Conservation (phyloP, 2,329 filamentous ascomycete genomes). For the Sclerotiophoma versabilis region DNA sequence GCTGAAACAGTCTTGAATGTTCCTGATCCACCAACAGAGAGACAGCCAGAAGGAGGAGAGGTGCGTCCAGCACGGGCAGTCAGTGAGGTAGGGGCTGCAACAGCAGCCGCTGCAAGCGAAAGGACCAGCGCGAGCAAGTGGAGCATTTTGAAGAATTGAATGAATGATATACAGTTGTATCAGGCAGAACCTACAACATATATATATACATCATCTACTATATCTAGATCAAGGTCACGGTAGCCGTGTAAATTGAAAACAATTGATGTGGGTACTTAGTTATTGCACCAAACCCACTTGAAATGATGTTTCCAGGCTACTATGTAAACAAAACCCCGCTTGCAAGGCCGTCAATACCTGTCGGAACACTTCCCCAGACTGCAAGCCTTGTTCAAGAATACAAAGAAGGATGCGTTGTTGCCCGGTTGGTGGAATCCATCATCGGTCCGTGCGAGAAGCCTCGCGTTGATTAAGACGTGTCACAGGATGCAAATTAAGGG, state of each 20-base stretch:
- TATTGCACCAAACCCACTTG: constrained; percentile 11
- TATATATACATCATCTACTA: constrained; percentile 7
- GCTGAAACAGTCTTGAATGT: constrained; percentile 61
- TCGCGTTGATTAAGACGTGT: constrained; percentile 21
- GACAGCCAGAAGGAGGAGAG: constrained; percentile 58
- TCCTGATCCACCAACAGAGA: constrained; percentile 56
- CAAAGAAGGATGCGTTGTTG: not conserved
- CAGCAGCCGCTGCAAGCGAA: constrained; percentile 27
- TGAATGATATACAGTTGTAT: not conserved
- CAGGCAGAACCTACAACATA: not conserved
- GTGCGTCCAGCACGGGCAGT: constrained; percentile 47
- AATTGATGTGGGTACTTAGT: constrained; percentile 2
- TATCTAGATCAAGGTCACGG: not conserved
- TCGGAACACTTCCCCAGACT: constrained; percentile 1
- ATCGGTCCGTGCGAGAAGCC: constrained; percentile 2
- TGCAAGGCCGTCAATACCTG: not conserved
- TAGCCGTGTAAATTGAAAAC: not conserved
- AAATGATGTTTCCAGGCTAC: not conserved
- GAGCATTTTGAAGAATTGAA: constrained; percentile 19
- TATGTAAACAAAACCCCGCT: not conserved
- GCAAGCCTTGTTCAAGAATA: not conserved
- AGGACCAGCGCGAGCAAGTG: constrained; percentile 26
- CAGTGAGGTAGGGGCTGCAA: constrained; percentile 31
- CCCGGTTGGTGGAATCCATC: constrained; percentile 14
- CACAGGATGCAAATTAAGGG: constrained; percentile 27